These are phyloP conservation scores for Tarenaya hassleriana DNA, from an alignment of 345 rosid genomes.

Conservation along the genomic window DNA sequence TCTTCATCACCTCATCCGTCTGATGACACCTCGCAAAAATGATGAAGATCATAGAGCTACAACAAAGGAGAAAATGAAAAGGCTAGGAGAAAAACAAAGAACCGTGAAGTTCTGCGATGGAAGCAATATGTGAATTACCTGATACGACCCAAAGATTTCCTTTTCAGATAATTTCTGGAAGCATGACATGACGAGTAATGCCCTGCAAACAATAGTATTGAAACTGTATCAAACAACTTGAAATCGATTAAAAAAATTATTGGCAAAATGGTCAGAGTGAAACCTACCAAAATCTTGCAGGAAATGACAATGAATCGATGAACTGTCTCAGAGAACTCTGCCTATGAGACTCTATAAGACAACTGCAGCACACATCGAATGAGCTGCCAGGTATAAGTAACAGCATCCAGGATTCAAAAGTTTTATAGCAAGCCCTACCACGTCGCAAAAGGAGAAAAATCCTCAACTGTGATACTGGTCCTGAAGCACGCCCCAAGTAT, in stretches of 20 bases:
- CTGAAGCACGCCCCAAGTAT: slow-evolving; percentile 77
- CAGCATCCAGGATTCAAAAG: slow-evolving; percentile 2
- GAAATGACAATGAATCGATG: slow-evolving; percentile 55
- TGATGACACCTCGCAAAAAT: slow-evolving; percentile 49
- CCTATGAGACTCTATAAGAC: slow-evolving; percentile 37
- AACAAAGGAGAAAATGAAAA: slow-evolving; percentile 11
- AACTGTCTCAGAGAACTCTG: slow-evolving; percentile 54
- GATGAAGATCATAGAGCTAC: slow-evolving; percentile 28
- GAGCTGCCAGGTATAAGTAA: slow-evolving; percentile 6
- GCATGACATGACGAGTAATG: slow-evolving; percentile 53
- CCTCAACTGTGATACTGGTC: slow-evolving; percentile 57
- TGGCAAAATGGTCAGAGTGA: slow-evolving; percentile 17
- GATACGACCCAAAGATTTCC: slow-evolving; percentile 56
- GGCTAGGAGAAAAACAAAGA: slow-evolving; percentile 18
- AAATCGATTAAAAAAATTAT: slow-evolving; percentile 20
- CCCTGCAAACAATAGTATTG: slow-evolving; percentile 44
- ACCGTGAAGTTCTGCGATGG: slow-evolving; percentile 2
- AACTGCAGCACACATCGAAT: slow-evolving; percentile 43
- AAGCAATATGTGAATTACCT: slow-evolving; percentile 40
- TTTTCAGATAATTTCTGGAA: slow-evolving; percentile 53
- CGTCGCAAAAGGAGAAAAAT: slow-evolving; percentile 72
- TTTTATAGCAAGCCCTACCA: slow-evolving; percentile 38
- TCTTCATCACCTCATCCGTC: slow-evolving; percentile 68
- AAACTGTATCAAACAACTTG: slow-evolving; percentile 10
- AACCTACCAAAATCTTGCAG: slow-evolving; percentile 72